Conservation (phyloP, 2,329 filamentous ascomycete genomes). For the Elsinoe necatrix region DNA sequence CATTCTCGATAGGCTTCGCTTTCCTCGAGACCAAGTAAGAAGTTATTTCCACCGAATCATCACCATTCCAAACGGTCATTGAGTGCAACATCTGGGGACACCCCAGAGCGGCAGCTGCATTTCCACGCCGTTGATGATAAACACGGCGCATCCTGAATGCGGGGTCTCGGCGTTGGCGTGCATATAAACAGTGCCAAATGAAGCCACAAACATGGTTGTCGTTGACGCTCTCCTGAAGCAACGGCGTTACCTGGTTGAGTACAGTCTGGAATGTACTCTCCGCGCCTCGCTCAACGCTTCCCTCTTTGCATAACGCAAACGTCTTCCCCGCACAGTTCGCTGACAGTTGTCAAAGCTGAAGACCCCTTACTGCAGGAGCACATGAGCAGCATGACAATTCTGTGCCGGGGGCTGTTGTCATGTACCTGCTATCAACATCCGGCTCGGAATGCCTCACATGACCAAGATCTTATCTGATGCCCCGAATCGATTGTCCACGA, state of each 20-base stretch:
- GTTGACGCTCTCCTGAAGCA: slow-evolving; percentile 3
- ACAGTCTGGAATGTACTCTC: slow-evolving; percentile 4
- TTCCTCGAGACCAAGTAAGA: background rate
- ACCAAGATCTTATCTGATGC: slow-evolving; percentile 3
- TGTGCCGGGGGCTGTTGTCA: background rate
- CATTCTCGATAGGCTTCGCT: background rate
- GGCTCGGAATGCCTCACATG: background rate
- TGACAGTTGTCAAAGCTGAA: background rate
- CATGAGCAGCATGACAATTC: background rate
- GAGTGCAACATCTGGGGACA: background rate
- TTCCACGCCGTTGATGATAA: background rate
- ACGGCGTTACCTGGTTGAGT: slow-evolving; percentile 1
- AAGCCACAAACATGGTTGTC: slow-evolving; percentile 8
- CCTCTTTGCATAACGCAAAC: background rate
- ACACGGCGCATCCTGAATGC: slow-evolving; percentile 3
- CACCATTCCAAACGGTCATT: background rate
- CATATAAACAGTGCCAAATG: slow-evolving; percentile 4
- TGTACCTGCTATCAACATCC: background rate
- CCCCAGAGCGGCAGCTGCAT: background rate
- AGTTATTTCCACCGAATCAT: background rate
- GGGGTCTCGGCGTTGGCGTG: slow-evolving; percentile 2
- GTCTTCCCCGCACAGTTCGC: slow-evolving; percentile 9
- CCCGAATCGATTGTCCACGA: background rate
- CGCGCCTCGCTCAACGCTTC: background rate
- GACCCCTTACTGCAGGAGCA: background rate